Conservation (phyloP, 1,139 yeast species). For the Candida gigantensis region DNA sequence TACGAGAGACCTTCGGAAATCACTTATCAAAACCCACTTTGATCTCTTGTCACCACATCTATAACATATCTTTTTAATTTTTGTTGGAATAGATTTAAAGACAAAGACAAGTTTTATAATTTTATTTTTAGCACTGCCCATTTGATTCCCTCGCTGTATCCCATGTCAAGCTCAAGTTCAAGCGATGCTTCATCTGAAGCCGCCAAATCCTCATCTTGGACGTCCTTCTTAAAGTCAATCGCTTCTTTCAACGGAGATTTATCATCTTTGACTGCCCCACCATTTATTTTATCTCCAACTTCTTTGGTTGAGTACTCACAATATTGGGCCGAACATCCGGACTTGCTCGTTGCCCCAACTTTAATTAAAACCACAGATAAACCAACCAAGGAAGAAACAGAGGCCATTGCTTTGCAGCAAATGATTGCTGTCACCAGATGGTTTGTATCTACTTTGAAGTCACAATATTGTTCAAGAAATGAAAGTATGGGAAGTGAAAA, state of each 20-base stretch:
- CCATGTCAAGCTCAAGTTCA: conserved; percentile 3
- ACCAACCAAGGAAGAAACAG: conserved; percentile 42
- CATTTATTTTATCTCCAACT: conserved; percentile 91
- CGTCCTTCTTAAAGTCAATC: conserved; percentile 84
- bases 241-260: conserved; percentile 94
- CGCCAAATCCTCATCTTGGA: conserved; percentile 61
- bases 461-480: conserved; percentile 91
- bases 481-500: conserved; percentile 91
- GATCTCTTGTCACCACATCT: too few relatives aligned
- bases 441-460: conserved; percentile 88
- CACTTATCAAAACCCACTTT: too few relatives aligned
- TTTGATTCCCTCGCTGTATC: too few relatives aligned
- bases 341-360: conserved; percentile 72
- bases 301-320: conserved; percentile 89
- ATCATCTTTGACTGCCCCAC: conserved; percentile 94
- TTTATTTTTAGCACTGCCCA: too few relatives aligned
- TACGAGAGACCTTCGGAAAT: too few relatives aligned
- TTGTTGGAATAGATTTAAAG: too few relatives aligned
- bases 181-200: conserved; percentile 8
- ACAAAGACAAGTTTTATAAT: too few relatives aligned
- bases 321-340: conserved; percentile 92
- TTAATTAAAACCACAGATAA: conserved; percentile 38
- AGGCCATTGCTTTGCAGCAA: conserved; percentile 57
- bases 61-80: too few relatives aligned
- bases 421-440: conserved; percentile 83